phyloP scores from a whole-genome alignment of 352 stramenopile species.

The Pythium volutum region DNA sequence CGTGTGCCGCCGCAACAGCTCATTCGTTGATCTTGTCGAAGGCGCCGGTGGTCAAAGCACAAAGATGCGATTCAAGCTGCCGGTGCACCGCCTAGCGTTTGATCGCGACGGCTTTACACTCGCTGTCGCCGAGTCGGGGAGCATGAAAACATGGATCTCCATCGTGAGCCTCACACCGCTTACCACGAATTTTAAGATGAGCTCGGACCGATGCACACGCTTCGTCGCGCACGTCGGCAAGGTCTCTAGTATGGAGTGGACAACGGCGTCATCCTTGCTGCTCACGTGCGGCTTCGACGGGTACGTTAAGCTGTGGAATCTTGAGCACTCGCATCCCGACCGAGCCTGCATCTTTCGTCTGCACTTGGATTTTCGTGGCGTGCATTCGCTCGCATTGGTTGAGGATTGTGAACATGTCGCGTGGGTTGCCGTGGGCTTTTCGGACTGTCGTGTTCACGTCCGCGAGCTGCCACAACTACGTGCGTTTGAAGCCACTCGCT shows the following conservation, averaged over 20 bases:
- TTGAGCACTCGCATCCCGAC: constrained; percentile 3
- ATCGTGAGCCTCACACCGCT: constrained; percentile 31
- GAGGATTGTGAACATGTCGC: constrained; percentile 22
- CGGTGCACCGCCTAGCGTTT: constrained; percentile 39
- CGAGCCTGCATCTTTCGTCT: constrained; percentile 31
- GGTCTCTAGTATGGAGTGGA: constrained; percentile 55
- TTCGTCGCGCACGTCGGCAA: constrained; percentile 58
- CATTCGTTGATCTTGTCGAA: constrained; percentile 7
- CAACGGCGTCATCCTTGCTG: constrained; percentile 33
- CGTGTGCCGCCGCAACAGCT: constrained; percentile 11
- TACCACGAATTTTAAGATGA: neutral
- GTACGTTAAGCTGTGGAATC: constrained; percentile 69
- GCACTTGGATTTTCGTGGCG: constrained; percentile 44
- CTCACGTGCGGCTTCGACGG: constrained; percentile 50
- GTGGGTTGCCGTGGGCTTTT: constrained; percentile 36
- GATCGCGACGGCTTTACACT: constrained; percentile 37
- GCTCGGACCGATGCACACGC: constrained; percentile 23
- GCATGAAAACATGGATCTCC: constrained; percentile 55
- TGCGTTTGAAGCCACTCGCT: constrained; percentile 41
- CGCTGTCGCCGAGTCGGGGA: constrained; percentile 35
- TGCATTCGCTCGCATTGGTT: constrained; percentile 36
- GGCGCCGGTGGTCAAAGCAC: neutral
- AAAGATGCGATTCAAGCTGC: constrained; percentile 34
- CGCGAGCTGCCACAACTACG: constrained; percentile 33
- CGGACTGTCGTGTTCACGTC: constrained; percentile 41